Base-by-base conservation (phyloP, 2,329 filamentous ascomycete genomes). In the Colletotrichum sp. region DNA sequence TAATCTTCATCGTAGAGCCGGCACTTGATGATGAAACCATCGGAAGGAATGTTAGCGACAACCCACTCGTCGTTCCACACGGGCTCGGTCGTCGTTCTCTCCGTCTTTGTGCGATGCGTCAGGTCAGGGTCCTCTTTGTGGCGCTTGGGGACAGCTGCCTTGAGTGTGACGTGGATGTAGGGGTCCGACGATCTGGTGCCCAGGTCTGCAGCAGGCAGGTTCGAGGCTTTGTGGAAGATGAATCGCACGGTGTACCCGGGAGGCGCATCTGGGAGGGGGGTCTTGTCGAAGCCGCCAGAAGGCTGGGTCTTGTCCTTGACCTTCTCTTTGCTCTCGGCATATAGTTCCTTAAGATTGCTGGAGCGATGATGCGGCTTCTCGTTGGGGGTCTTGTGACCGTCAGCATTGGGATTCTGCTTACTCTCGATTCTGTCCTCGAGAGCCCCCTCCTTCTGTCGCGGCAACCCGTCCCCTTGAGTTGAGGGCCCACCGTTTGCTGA, bases 1-100 rank as follows among this genome's bases (percentile, higher is more conserved):
- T 93, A 92, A 84, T 99, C 96, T 83, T 99, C 96, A 81, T 99
- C 96, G 85, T 96, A 98, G 21, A 99, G 85, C 69, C 95, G 91
- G 77, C 95, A 95, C 83, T 98, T 98, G 79, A 99, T 89, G 72
- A 89, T 90, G 85, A 98, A 98, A 6, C 96, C 96, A 0, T 90
- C 92, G 0, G 93, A 88, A 0, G 96, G 96, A 3, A 98, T 90
- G 79, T 98, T 98, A 76, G 95, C 95, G 28, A 99, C 93, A 26
- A 95, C 89, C 96, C 96, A 99, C 76, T 95, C 91, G 49, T 93
- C 92, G 64, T 98, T 90, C 96, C 96, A 99, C 64, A 87, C 88
- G 0, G 96, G 96, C 80, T 96, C 91, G 2, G 92, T 93, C 55
- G 90, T 93, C 78, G 90, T 91, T 73, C 94, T 91, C 39, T 96